Percentiles rank a stretch among this genome's conserved stretches.
These are phyloP conservation scores for Trypanosoma conorhini DNA, from an alignment of 208 protist species.

Conservation along the genomic window DNA sequence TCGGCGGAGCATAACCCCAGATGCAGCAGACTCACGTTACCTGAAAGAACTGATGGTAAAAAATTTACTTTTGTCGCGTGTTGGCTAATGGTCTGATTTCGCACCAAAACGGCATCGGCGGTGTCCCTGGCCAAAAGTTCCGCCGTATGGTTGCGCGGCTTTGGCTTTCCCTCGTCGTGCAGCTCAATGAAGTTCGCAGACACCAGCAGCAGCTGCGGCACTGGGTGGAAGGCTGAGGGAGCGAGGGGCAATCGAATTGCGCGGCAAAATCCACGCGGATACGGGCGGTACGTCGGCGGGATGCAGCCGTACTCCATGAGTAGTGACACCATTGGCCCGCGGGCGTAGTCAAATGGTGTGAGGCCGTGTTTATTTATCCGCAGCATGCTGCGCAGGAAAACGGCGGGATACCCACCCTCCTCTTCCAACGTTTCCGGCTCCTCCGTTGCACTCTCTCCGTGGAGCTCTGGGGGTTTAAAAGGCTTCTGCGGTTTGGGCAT, in stretches of 20 bases:
- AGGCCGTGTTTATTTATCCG: constrained; percentile 70
- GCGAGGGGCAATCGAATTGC: constrained; percentile 25
- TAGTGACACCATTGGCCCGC: constrained; percentile 70
- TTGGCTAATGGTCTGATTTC: constrained; percentile 46
- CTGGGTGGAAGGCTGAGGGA: constrained; percentile 14
- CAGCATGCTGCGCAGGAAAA: constrained; percentile 73
- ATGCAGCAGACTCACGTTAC: constrained; percentile 80
- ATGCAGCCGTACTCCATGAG: constrained; percentile 79
- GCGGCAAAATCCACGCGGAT: constrained; percentile 55
- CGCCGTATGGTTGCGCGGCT: not conserved
- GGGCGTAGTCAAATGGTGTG: constrained; percentile 82
- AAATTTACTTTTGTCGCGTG: constrained; percentile 32
- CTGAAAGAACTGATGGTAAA: constrained; percentile 53
- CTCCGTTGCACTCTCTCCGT: not conserved
- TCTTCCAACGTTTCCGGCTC: constrained; percentile 16
- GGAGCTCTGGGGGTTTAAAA: not conserved
- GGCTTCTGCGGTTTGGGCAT: not conserved
- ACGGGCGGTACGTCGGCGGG: constrained; percentile 74
- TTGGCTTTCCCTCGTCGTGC: constrained; percentile 35
- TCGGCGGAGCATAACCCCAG: constrained; percentile 69
- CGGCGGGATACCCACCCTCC: constrained; percentile 25
- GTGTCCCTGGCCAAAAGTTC: not conserved
- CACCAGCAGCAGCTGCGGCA: constrained; percentile 66
- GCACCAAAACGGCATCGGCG: constrained; percentile 35
- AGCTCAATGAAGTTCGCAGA: constrained; percentile 57